Base-by-base conservation (phyloP, 1,139 yeast species). In the Hyphopichia burtonii region DNA sequence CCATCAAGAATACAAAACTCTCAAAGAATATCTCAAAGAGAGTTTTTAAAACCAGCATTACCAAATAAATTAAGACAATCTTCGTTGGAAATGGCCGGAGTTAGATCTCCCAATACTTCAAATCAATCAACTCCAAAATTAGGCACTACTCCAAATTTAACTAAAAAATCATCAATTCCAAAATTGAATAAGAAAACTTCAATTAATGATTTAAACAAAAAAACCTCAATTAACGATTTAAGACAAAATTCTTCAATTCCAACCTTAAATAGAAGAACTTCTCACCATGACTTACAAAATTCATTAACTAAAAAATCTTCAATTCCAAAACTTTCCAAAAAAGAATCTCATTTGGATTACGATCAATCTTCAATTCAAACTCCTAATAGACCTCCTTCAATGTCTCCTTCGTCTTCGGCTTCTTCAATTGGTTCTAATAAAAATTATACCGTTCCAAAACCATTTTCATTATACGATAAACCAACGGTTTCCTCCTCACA, bases 401-500 rank as follows among this genome's bases (percentile, higher is more conserved):
- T 22, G 28, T 35, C 37, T 11, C 43, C 41, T 25, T 35, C 37
- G 12, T 43, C 43, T 20, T 31, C 34, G 4, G 3, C 20, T 3
- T 35, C 45, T 4, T 20, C 38, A 2, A 41, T 33, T 43, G 40
- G 16, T 2, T 35, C 16, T 30, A 38, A 28, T 38, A 41, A 40
- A 31, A 48, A 47, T 22, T 40, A 43, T 11, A 58, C 63, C 10
- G 52, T 52, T 5, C 61, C 62, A 14, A 49, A 54, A 42, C 61
- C 63, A 36, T 56, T 54, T 43, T 52, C 64, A 10, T 55, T 70
- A 36, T 73, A 71, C 51, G 61, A 67, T 48, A 66, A 64, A 50
- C 78, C 77, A 11, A 72, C 78, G 10, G 59, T 73, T 4, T 68
- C 76, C n/a, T 71, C 77, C 22, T 68, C 75, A 11, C 77, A 71